These are phyloP conservation scores for Penicillium janthinellum DNA, from an alignment of 2,329 filamentous ascomycete genomes.

Conservation along the genomic window DNA sequence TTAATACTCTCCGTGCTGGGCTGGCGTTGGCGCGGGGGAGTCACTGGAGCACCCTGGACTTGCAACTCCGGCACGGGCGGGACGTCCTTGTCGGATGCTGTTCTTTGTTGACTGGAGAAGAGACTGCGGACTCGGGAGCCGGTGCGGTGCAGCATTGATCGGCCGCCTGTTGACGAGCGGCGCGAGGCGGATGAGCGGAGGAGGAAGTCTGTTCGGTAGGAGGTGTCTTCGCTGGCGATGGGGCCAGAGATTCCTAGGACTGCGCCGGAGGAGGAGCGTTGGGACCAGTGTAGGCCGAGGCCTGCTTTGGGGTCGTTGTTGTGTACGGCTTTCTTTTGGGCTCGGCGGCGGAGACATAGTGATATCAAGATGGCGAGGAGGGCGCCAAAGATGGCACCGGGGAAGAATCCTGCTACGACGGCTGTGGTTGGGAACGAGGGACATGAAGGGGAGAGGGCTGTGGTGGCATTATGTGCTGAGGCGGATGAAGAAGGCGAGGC, in stretches of 20 bases:
- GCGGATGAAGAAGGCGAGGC: slow-evolving; percentile 23
- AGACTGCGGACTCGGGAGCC: slow-evolving; percentile 42
- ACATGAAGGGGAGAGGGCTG: slow-evolving; percentile 25
- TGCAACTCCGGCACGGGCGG: slow-evolving; percentile 23
- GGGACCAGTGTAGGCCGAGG: slow-evolving; percentile 32
- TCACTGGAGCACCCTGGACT: slow-evolving; percentile 22
- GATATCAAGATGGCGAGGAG: slow-evolving; percentile 57
- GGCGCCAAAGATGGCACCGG: slow-evolving; percentile 48
- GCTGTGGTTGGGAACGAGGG: slow-evolving; percentile 45
- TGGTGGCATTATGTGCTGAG: slow-evolving; percentile 13
- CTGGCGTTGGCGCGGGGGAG: slow-evolving; percentile 28
- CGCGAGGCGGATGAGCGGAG: slow-evolving; percentile 29
- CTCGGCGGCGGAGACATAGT: slow-evolving; percentile 37
- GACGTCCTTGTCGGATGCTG: slow-evolving; percentile 25
- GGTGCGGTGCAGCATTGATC: slow-evolving; percentile 40
- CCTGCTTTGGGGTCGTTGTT: slow-evolving; percentile 28
- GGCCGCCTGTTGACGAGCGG: slow-evolving; percentile 27
- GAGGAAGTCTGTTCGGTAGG: slow-evolving; percentile 49
- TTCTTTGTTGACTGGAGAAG: slow-evolving; percentile 27
- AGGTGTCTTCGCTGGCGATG: slow-evolving; percentile 46
- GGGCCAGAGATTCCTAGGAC: slow-evolving; percentile 46
- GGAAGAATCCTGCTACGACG: slow-evolving; percentile 50
- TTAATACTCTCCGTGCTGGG: slow-evolving; percentile 50
- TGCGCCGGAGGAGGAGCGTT: slow-evolving; percentile 36
- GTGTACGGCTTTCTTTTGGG: slow-evolving; percentile 24